Percentiles rank a stretch among this genome's conserved stretches.
phyloP scores from a whole-genome alignment of 192 early-diverging fungal genomes.

The Blastocladiella britannica region DNA sequence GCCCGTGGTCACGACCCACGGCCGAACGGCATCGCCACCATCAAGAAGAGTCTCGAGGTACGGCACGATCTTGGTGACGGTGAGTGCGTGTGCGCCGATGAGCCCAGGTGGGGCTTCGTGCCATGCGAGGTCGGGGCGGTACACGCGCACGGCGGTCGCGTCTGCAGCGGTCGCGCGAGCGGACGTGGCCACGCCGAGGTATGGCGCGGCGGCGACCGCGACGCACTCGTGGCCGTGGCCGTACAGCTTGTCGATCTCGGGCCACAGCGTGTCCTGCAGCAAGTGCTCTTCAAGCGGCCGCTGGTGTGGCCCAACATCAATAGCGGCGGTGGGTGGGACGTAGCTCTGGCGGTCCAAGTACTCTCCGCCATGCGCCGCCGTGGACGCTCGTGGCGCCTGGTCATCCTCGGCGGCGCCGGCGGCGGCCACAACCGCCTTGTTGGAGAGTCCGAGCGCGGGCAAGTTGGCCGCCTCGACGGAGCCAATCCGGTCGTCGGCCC shows the following conservation, averaged over 20 bases:
- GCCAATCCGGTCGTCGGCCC: too few species aligned
- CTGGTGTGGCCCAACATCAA: slow-evolving; percentile 16
- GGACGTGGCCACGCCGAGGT: slow-evolving; percentile 40
- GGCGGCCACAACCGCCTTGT: slow-evolving; percentile 59
- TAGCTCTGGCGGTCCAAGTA: slow-evolving; percentile 33
- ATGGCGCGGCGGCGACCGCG: slow-evolving; percentile 46
- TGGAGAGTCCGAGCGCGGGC: slow-evolving; percentile 82
- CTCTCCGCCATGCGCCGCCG: slow-evolving; percentile 26
- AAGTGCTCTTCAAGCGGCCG: slow-evolving; percentile 83
- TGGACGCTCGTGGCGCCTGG: too few species aligned
- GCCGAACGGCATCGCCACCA: slow-evolving; percentile 55
- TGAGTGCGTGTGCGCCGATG: slow-evolving; percentile 54
- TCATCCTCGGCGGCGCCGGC: slow-evolving; percentile 18
- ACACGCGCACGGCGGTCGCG: slow-evolving; percentile 17
- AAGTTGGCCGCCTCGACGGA: slow-evolving; percentile 60
- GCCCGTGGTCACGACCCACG: slow-evolving; percentile 54
- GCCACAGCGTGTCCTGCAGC: slow-evolving; percentile 79
- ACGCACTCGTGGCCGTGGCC: slow-evolving; percentile 92
- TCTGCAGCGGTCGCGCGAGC: slow-evolving; percentile 12
- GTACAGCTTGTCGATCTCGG: slow-evolving; percentile 86
- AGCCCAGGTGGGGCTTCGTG: slow-evolving; percentile 16
- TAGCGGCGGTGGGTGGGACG: slow-evolving; percentile 23
- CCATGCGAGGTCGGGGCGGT: slow-evolving; percentile 11
- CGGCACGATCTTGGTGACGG: too few species aligned
- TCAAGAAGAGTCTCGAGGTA: too few species aligned